A percentile compares a stretch with the other conserved stretches of the same genome.
These are phyloP conservation scores for Oxyria digyna DNA, from an alignment of 148 eudicot species.

Conservation along the genomic window DNA sequence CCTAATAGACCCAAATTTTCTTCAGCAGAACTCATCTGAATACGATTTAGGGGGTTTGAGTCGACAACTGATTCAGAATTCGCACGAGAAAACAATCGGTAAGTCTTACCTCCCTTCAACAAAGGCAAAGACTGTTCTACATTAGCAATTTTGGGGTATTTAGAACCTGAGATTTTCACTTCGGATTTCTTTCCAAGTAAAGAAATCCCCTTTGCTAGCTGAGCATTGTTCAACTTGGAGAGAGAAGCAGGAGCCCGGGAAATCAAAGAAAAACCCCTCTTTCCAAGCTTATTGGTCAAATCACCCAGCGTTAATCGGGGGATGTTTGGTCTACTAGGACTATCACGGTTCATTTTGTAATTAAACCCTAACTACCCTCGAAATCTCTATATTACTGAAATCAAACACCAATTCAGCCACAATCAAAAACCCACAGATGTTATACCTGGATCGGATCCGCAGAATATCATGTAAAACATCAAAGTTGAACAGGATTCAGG, in stretches of 20 bases:
- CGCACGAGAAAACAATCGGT: slow-evolving; percentile 20
- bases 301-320: slow-evolving; percentile 31
- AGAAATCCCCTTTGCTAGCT: slow-evolving; percentile 22
- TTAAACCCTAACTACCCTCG: not conserved
- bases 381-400: not conserved
- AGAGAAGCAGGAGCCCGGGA: slow-evolving; percentile 13
- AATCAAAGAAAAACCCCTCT: slow-evolving; percentile 28
- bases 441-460: not conserved
- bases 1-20: not conserved
- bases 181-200: slow-evolving; percentile 19
- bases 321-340: not conserved
- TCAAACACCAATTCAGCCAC: not conserved
- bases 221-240: slow-evolving; percentile 12
- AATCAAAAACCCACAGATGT: not conserved
- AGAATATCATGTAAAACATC: not conserved
- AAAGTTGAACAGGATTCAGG: not conserved
- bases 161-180: slow-evolving; percentile 13
- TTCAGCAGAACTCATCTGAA: slow-evolving; percentile 10
- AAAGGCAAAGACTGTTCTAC: slow-evolving; percentile 17
- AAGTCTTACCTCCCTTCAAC: slow-evolving; percentile 23
- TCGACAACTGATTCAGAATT: slow-evolving; percentile 11
- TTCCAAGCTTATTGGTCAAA: slow-evolving; percentile 41
- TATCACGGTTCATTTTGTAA: not conserved
- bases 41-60: slow-evolving; percentile 13
- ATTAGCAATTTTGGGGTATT: slow-evolving; percentile 11